Base-by-base conservation (phyloP, 2,329 filamentous ascomycete species). In the Arthrobotrys entomopaga region DNA sequence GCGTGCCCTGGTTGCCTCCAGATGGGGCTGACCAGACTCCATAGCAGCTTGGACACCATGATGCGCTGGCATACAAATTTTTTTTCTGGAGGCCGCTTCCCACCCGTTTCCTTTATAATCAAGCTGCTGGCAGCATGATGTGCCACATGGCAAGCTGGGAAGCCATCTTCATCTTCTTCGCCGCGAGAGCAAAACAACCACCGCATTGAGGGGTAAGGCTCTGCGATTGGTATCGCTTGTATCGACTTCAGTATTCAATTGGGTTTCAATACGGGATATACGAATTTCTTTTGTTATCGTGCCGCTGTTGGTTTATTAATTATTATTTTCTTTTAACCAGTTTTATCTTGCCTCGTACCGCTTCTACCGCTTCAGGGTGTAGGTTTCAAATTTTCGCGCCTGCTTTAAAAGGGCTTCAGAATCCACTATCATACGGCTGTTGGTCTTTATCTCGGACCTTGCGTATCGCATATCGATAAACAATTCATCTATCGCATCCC, bases 121-220 rank as follows among this genome's bases (percentile, higher is more conserved):
- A 34, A 65, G 38, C 56, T 63, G 34, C 57, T 57, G 57, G 56
- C 69, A 73, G 64, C 63, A 58, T 66, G 59, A 52, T 22, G 61
- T 73, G 69, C 69, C 69, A 73, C 69, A 73, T 73, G 69, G 69
- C 69, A 73, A 66, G 61, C 69, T 66, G 56, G 69, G 61, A 73
- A 63, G 48, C 61, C 61, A 63, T 58, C 57, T 53, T 66, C 64
- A 38, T 63, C 53, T 48, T 57, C 53, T 48, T 63, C 53, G 52
- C 20, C 38, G 53, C 11, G 54, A 73, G 54, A 73, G 53, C 48
- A 60, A 59, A 53, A 65, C 56, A 38, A 49, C 67, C 54, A 73
- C 56, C 42, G 49, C 56, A 73, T 66, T 66, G 69, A 73, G 69
- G 69, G 69, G 61, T 50, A 50, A 29, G 56, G 50, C 46, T 65